A percentile compares a stretch with the other conserved stretches of the same genome.
Conservation (phyloP, 1,284 basidiomycete species). For the Mycosarcoma mackinlayi region DNA sequence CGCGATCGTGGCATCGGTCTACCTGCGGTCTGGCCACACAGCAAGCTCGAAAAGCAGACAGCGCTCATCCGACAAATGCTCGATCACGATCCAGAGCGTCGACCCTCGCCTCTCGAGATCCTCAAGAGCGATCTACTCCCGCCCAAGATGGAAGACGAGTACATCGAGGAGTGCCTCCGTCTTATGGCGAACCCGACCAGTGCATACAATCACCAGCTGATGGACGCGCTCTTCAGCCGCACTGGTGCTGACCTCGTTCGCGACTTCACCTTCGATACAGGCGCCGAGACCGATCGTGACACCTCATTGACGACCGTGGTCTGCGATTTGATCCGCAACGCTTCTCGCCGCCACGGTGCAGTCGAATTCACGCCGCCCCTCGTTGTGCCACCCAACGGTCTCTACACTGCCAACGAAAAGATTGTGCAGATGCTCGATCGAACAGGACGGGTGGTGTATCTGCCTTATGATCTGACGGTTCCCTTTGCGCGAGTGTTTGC, state of each 20-base stretch:
- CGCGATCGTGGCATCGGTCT: constrained; percentile 80
- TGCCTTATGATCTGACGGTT: constrained; percentile 71
- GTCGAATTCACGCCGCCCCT: constrained; percentile 85
- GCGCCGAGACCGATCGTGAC: constrained; percentile 77
- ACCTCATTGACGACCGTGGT: constrained; percentile 81
- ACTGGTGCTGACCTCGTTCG: constrained; percentile 75
- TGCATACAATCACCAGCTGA: constrained; percentile 59
- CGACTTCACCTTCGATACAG: constrained; percentile 82
- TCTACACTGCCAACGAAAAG: constrained; percentile 83
- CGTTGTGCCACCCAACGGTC: constrained; percentile 76
- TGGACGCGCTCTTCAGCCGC: constrained; percentile 51
- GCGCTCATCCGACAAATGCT: constrained; percentile 83
- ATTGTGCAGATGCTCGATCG: constrained; percentile 84
- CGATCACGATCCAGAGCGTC: constrained; percentile 82
- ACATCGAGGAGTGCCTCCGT: constrained; percentile 81
- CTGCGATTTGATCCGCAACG: constrained; percentile 78
- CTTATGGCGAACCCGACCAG: constrained; percentile 75
- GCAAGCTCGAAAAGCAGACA: constrained; percentile 72
- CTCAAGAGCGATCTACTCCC: constrained; percentile 83
- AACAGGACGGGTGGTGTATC: constrained; percentile 66
- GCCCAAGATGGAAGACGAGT: constrained; percentile 81
- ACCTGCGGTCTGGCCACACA: constrained; percentile 76
- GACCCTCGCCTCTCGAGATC: constrained; percentile 86
- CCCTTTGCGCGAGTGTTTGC: constrained; percentile 88
- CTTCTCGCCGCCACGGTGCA: constrained; percentile 89